These are phyloP conservation scores for Neolentinus lepideus DNA, from an alignment of 1,284 basidiomycete species.

Conservation along the genomic window DNA sequence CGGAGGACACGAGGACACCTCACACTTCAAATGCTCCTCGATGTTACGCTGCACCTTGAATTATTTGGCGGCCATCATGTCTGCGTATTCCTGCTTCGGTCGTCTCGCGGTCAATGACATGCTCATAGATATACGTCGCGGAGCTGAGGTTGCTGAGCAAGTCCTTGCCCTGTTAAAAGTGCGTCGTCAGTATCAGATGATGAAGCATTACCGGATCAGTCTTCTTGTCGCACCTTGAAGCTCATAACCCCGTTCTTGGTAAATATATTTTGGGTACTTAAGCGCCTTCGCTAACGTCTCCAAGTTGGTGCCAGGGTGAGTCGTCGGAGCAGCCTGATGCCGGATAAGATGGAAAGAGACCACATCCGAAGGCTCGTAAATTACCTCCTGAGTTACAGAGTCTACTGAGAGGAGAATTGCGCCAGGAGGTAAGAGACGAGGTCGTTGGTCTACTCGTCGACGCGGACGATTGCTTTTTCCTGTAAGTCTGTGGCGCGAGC, in stretches of 20 bases:
- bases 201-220: not conserved
- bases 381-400: slow-evolving; percentile 37
- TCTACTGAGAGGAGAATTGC: slow-evolving; percentile 30
- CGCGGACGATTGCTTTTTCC: slow-evolving; percentile 32
- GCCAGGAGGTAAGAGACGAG: slow-evolving; percentile 50
- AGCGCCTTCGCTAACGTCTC: slow-evolving; percentile 22
- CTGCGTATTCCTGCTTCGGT: slow-evolving; percentile 34
- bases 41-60: slow-evolving; percentile 43
- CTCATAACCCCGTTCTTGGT: slow-evolving; percentile 40
- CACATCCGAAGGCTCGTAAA: slow-evolving; percentile 52
- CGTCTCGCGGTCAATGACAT: slow-evolving; percentile 44
- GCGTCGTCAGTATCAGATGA: not conserved
- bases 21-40: slow-evolving; percentile 48
- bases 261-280: slow-evolving; percentile 54
- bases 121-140: slow-evolving; percentile 61
- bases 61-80: slow-evolving; percentile 38
- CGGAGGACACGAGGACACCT: slow-evolving; percentile 6
- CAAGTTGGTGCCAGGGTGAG: not conserved
- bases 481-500: slow-evolving; percentile 21
- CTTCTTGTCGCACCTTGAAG: slow-evolving; percentile 46
- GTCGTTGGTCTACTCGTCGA: slow-evolving; percentile 39
- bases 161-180: slow-evolving; percentile 50
- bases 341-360: slow-evolving; percentile 50
- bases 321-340: slow-evolving; percentile 9
- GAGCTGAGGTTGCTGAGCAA: slow-evolving; percentile 50